Evolutionary conservation across 208 protist genomes (phyloP).

Genomic region (Trypanosoma platydactyli): DNA sequence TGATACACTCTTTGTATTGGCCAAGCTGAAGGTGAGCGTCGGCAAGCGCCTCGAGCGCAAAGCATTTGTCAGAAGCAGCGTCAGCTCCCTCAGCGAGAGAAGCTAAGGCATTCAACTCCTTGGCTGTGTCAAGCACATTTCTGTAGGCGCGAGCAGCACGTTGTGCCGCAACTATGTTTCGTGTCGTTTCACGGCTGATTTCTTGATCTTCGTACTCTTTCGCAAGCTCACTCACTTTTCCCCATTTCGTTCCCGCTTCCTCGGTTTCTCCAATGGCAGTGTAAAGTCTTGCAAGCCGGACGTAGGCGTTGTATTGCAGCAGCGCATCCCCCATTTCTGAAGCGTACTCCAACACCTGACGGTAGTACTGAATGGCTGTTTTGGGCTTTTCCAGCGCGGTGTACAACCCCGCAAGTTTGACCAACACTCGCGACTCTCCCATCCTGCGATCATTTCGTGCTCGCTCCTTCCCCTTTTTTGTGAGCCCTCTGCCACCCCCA

Average conservation of each 20-base stretch:
- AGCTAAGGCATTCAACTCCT: conserved; percentile 67
- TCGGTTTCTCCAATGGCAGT: conserved; percentile 39
- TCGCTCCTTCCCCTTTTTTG: conserved; percentile 7
- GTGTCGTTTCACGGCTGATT: conserved; percentile 82
- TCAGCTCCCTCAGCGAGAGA: conserved; percentile 65
- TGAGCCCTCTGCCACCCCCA: not conserved
- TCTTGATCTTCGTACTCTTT: conserved; percentile 84
- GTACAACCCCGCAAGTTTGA: conserved; percentile 79
- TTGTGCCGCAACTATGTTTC: conserved; percentile 78
- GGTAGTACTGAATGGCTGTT: conserved; percentile 78
- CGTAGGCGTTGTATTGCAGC: conserved; percentile 75
- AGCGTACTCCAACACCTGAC: conserved; percentile 72
- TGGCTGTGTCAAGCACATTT: conserved; percentile 67
- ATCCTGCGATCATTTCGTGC: conserved; percentile 44
- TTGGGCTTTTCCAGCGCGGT: conserved; percentile 61
- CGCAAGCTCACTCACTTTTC: conserved; percentile 75
- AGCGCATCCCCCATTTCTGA: conserved; percentile 62
- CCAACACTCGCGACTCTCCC: conserved; percentile 67
- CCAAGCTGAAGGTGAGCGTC: conserved; percentile 78
- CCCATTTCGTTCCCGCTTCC: conserved; percentile 69
- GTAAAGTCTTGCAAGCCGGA: conserved; percentile 79
- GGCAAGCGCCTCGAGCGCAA: conserved; percentile 81
- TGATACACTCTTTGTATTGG: conserved; percentile 77
- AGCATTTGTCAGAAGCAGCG: conserved; percentile 65
- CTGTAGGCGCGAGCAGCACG: conserved; percentile 63